A percentile compares a stretch with the other conserved stretches of the same genome.
phyloP scores from a whole-genome alignment of 2,329 filamentous ascomycete species.

The Mycogone perniciosa region DNA sequence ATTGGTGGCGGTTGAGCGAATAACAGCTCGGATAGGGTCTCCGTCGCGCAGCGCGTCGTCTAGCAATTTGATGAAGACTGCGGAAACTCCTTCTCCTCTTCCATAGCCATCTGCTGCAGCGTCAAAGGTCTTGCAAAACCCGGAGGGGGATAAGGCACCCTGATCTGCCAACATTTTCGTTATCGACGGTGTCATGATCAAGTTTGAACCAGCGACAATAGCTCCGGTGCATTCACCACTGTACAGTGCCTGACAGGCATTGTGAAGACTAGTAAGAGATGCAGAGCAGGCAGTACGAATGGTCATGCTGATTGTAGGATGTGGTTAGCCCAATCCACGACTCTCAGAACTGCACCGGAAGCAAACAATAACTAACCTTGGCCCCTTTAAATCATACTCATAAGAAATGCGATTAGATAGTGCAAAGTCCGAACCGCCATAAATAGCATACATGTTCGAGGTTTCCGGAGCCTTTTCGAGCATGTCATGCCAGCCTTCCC shows the following conservation, averaged over 20 bases:
- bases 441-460: constrained; percentile 19
- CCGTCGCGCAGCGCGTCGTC: constrained; percentile 37
- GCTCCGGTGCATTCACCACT: constrained; percentile 22
- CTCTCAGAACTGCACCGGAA: background rate
- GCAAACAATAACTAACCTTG: constrained; percentile 25
- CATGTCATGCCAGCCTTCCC: background rate
- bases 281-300: constrained; percentile 32
- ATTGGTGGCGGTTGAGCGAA: constrained; percentile 28
- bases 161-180: constrained; percentile 18
- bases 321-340: background rate
- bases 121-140: constrained; percentile 29
- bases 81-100: constrained; percentile 38
- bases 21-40: constrained; percentile 32
- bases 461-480: constrained; percentile 23
- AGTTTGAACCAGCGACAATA: constrained; percentile 27
- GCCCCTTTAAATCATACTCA: constrained; percentile 41
- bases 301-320: constrained; percentile 23
- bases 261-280: constrained; percentile 25
- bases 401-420: constrained; percentile 27
- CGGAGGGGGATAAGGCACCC: constrained; percentile 22
- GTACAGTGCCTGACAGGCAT: constrained; percentile 24
- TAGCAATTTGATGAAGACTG: constrained; percentile 38
- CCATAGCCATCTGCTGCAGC: constrained; percentile 39
- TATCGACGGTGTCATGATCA: constrained; percentile 25
- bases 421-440: constrained; percentile 21